A percentile compares a stretch with the other conserved stretches of the same genome.
These are phyloP conservation scores for Gracilaria caudata DNA, from an alignment of 23 red algal species.

Conservation along the genomic window DNA sequence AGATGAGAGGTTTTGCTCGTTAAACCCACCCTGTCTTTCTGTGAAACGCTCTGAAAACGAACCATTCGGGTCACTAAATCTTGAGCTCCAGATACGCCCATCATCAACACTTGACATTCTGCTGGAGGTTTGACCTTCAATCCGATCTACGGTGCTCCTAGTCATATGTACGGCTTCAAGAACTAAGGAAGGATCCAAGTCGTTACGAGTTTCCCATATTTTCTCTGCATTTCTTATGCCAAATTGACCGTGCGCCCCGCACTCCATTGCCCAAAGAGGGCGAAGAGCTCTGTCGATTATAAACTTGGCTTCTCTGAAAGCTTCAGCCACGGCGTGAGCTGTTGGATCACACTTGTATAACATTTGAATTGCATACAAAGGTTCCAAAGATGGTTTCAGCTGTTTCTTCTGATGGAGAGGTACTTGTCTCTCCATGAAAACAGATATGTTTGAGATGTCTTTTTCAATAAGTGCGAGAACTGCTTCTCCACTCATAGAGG, in stretches of 20 bases:
- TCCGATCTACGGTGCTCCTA: slow-evolving; percentile 2
- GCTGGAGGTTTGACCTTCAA: slow-evolving; percentile 17
- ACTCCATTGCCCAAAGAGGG: slow-evolving; percentile 52
- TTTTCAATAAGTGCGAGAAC: slow-evolving; percentile 59
- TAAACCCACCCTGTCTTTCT: neutral
- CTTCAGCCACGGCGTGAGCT: slow-evolving; percentile 34
- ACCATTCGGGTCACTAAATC: slow-evolving; percentile 42
- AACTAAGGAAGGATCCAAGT: slow-evolving; percentile 32
- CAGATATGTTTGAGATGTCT: slow-evolving; percentile 40
- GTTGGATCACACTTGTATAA: slow-evolving; percentile 49
- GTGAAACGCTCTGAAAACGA: slow-evolving; percentile 44
- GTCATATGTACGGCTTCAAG: slow-evolving; percentile 39
- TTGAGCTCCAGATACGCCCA: slow-evolving; percentile 36
- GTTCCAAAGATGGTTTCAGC: slow-evolving; percentile 44
- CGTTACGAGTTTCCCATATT: slow-evolving; percentile 61
- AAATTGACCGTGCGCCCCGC: slow-evolving; percentile 29
- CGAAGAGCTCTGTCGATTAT: slow-evolving; percentile 49
- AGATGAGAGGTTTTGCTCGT: slow-evolving; percentile 37
- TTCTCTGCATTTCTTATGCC: slow-evolving; percentile 40
- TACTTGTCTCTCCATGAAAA: slow-evolving; percentile 59
- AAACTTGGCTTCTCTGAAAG: slow-evolving; percentile 39
- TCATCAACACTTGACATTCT: slow-evolving; percentile 63
- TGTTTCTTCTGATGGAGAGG: slow-evolving; percentile 58
- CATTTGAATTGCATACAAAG: slow-evolving; percentile 41
- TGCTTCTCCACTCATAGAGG: slow-evolving; percentile 40